A percentile compares a stretch with the other conserved stretches of the same genome.
Evolutionary conservation across 305 asterid species (phyloP).

Genomic region (Plantago lanceolata): DNA sequence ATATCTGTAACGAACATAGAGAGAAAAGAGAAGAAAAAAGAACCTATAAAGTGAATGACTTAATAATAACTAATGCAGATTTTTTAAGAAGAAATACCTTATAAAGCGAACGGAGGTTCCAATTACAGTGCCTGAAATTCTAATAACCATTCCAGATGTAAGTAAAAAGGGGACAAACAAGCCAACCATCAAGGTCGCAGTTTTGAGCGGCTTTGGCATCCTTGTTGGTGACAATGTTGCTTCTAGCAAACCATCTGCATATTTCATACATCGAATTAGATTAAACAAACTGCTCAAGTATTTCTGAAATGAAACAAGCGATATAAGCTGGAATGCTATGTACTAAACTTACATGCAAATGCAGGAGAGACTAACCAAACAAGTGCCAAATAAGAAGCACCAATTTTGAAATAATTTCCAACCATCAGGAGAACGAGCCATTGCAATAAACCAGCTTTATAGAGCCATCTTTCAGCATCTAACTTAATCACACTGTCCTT

Average conservation of each 20-base stretch:
- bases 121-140: constrained; percentile 51
- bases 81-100: constrained; percentile 42
- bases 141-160: constrained; percentile 73
- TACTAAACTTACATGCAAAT: constrained; percentile 79
- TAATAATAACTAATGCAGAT: not conserved
- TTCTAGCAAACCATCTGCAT: constrained; percentile 89
- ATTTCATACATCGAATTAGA: constrained; percentile 34
- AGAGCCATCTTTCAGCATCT: constrained; percentile 96
- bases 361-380: constrained; percentile 89
- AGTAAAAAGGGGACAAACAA: constrained; percentile 61
- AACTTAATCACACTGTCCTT: constrained; percentile 60
- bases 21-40: not conserved
- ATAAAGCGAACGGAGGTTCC: constrained; percentile 69
- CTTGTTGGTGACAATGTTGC: constrained; percentile 89
- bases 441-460: constrained; percentile 74
- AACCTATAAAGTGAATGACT: not conserved
- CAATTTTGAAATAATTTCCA: constrained; percentile 68
- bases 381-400: constrained; percentile 75
- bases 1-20: not conserved
- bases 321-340: constrained; percentile 9
- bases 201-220: constrained; percentile 87
- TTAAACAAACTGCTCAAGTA: constrained; percentile 1
- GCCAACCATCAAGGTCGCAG: constrained; percentile 68
- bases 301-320: constrained; percentile 6
- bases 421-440: constrained; percentile 71